Evolutionary conservation across 345 rosid genomes (phyloP), one percentile per base, ranked within the genome.

Genomic region (Hypericum androsaemum): DNA sequence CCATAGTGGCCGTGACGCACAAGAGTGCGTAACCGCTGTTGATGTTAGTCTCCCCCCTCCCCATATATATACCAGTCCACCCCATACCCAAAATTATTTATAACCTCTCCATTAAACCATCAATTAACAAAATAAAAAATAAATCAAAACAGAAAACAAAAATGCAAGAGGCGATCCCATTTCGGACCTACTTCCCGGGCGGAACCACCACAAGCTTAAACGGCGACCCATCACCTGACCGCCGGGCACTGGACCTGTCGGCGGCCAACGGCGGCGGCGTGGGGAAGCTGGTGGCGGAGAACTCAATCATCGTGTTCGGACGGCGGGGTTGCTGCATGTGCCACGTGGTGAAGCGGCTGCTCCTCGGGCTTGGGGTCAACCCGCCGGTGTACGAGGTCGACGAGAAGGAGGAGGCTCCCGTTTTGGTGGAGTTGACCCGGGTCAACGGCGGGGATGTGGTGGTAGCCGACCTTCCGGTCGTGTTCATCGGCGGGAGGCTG

Each of bases 281-380:
- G 9, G 38, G 48, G 32, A 60, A 63, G 50, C 41, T 73, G 70
- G 83, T 82, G 52, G 49, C 41, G 5, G 87, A 78, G 64, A 85
- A 75, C 66, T 79, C 95, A 5, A 75, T 85, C 63, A 59, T 74
- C 0, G 81, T 82, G 61, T 59, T 82, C 14, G 87, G 87, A 32
- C 61, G 64, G 62, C 76, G 76, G 8, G 95, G 87, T 5, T 85
- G 95, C 10, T 85, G 89, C 52, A 82, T 85, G 95, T 65, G 83
- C 41, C 87, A 69, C 53, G 97, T 86, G 6, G 84, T 86, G 69
- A 77, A 61, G 65, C 71, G 68, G 60, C 52, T 89, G 68, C 65
- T 89, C 40, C 64, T 69, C 50, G 94, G 86, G 52, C 77, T 75
- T 12, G 97, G 95, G 15, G 90, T 80, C 38, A 89, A 86, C 43